phyloP scores from a whole-genome alignment of 75 land plant species.

The Picea sitchensis region DNA sequence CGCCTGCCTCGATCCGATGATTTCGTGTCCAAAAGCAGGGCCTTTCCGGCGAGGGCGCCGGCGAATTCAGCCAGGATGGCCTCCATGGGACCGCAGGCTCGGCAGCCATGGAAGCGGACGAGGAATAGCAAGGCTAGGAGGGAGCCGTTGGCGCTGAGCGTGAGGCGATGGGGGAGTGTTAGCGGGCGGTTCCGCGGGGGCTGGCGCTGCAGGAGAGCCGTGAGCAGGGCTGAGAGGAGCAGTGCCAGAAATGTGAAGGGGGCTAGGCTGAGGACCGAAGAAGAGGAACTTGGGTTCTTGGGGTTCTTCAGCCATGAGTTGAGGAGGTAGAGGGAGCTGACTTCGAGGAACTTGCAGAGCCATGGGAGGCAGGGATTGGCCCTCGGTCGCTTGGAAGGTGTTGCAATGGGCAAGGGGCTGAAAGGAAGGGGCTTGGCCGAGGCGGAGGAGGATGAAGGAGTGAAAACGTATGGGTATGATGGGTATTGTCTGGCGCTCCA shows the following conservation, averaged over 20 bases:
- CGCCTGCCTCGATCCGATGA: neutral
- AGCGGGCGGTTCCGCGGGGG: conserved; percentile 8
- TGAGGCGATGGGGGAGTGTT: neutral
- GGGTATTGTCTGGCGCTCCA: conserved; percentile 13
- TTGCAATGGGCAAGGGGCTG: conserved; percentile 29
- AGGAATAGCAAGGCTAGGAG: conserved; percentile 33
- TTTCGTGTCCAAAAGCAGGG: conserved; percentile 7
- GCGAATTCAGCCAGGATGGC: conserved; percentile 64
- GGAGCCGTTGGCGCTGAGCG: conserved; percentile 13
- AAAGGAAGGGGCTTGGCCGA: conserved; percentile 6
- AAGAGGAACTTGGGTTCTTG: conserved; percentile 18
- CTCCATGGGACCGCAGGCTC: conserved; percentile 55
- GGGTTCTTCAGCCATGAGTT: neutral
- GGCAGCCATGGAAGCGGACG: conserved; percentile 31
- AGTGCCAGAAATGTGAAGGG: conserved; percentile 46
- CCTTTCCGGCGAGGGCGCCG: conserved; percentile 47
- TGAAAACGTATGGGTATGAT: neutral
- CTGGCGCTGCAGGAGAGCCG: neutral
- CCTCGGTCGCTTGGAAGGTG: conserved; percentile 27
- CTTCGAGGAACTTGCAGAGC: conserved; percentile 29
- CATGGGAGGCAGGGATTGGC: conserved; percentile 21
- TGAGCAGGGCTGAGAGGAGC: conserved; percentile 30
- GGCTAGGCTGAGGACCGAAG: conserved; percentile 24
- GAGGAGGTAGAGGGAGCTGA: conserved; percentile 47
- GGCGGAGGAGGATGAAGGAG: conserved; percentile 8